Base-by-base conservation (phyloP, 495 filamentous ascomycete genomes). In the Talaromyces ruber region DNA sequence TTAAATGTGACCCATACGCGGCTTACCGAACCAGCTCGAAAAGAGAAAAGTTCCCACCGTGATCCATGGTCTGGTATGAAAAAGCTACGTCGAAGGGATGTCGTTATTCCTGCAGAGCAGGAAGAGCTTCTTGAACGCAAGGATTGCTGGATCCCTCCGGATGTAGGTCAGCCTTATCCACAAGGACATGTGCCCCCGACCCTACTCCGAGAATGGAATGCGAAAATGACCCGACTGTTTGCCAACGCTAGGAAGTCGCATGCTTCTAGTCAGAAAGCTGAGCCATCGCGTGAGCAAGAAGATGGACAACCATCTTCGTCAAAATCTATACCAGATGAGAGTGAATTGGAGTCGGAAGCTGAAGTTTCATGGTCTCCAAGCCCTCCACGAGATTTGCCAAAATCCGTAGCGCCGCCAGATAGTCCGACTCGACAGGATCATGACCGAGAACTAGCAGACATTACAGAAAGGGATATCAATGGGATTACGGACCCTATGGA, bases 21-120 rank as follows among this genome's bases (percentile, higher is more conserved):
- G 8, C 21, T 11, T 8, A 45, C 58, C 12, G 12, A 6, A 21
- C 26, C 26, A 34, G 11, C 25, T 32, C 59, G 24, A 22, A 60
- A 24, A 32, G 12, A 16, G 62, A 26, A n/a, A 28, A 54, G 21
- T n/a, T 26, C 51, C 9, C 9, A 22, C 26, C 26, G 21, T 28
- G 26, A 75, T 59, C 70, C 72, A 6, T 79, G 76, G 77, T 50
- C 70, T 54, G 71, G 74, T 45, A 71, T 78, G 70, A 67, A 62
- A 34, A 61, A 61, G 43, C 78, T 87, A 52, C 70, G 72, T 24
- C 68, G 65, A 22, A 68, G 68, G 53, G 79, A 86, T 64, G 70
- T 84, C 26, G 74, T 63, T 32, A 83, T 92, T 52, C 81, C 84
- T 6, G 78, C 72, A 34, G 80, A 84, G 16, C 91, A 96, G 67